These are phyloP conservation scores for Pelargonium cotyledonis DNA, from an alignment of 441 rosid species.

Conservation along the genomic window DNA sequence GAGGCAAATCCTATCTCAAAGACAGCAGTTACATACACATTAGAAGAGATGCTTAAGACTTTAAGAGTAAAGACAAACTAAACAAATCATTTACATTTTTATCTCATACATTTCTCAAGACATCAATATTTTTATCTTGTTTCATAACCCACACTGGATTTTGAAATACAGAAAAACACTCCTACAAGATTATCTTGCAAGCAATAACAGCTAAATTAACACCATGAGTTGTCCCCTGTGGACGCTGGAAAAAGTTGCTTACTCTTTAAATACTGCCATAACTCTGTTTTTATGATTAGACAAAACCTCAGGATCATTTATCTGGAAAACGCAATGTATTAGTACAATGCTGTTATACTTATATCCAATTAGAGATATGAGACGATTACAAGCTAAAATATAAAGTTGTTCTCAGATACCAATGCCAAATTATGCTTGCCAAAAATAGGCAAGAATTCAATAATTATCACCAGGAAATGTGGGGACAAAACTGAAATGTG, in stretches of 20 bases:
- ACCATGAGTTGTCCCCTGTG: not conserved
- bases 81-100: no score
- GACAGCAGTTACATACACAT: not conserved
- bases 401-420: not conserved
- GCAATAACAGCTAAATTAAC: not conserved
- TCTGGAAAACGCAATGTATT: conserved; percentile 21
- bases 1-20: not conserved
- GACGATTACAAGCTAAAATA: not conserved
- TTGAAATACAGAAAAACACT: not conserved
- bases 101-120: no score
- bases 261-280: conserved; percentile 39
- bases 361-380: conserved; percentile 1
- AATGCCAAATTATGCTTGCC: not conserved
- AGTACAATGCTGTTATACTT: not conserved
- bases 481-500: not conserved
- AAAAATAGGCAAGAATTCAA: not conserved
- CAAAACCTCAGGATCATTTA: conserved; percentile 33
- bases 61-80: not conserved
- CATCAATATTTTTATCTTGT: not conserved
- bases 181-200: not conserved
- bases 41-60: not conserved
- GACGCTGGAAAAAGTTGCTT: conserved; percentile 13
- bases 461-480: not conserved
- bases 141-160: not conserved
- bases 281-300: conserved; percentile 34